Evolutionary conservation across 2,329 filamentous ascomycete genomes (phyloP).

Genomic region (Neofusicoccum cordaticola): DNA sequence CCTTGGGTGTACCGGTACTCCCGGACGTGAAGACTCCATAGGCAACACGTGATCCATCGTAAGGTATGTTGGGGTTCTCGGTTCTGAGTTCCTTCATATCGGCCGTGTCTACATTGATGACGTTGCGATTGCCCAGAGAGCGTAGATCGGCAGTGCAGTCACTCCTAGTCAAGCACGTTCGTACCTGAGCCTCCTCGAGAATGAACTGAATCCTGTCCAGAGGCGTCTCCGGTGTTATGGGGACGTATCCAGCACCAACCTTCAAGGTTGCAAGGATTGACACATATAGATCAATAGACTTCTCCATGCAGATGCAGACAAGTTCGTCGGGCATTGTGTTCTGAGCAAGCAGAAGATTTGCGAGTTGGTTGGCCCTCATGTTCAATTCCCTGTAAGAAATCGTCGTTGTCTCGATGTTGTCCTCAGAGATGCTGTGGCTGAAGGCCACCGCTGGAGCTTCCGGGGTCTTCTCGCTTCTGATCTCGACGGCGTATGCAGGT

Average conservation of each 20-base stretch:
- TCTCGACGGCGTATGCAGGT: slow-evolving; percentile 52
- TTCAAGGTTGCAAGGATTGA: slow-evolving; percentile 74
- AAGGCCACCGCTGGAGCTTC: slow-evolving; percentile 64
- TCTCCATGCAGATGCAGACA: slow-evolving; percentile 75
- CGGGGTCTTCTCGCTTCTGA: slow-evolving; percentile 48
- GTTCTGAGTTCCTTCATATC: slow-evolving; percentile 31
- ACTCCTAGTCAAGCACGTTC: slow-evolving; percentile 40
- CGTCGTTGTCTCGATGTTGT: slow-evolving; percentile 29
- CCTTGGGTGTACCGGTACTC: slow-evolving; percentile 77
- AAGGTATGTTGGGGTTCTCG: slow-evolving; percentile 38
- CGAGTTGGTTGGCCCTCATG: slow-evolving; percentile 61
- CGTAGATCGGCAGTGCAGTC: background rate
- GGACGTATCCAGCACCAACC: slow-evolving; percentile 74
- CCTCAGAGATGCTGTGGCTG: slow-evolving; percentile 42
- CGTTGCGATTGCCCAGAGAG: background rate
- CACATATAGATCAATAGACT: slow-evolving; percentile 69
- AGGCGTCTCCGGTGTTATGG: slow-evolving; percentile 71
- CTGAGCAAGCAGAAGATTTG: slow-evolving; percentile 50
- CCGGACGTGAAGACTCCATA: slow-evolving; percentile 84
- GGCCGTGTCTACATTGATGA: slow-evolving; percentile 30
- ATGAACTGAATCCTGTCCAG: slow-evolving; percentile 59
- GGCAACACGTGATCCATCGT: slow-evolving; percentile 55
- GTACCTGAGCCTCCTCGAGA: slow-evolving; percentile 57
- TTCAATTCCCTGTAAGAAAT: slow-evolving; percentile 68
- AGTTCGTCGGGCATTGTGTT: slow-evolving; percentile 54